Percentiles rank a stretch among this genome's conserved stretches.
phyloP scores from a whole-genome alignment of 345 rosid species.

The Melaleuca quinquenervia region DNA sequence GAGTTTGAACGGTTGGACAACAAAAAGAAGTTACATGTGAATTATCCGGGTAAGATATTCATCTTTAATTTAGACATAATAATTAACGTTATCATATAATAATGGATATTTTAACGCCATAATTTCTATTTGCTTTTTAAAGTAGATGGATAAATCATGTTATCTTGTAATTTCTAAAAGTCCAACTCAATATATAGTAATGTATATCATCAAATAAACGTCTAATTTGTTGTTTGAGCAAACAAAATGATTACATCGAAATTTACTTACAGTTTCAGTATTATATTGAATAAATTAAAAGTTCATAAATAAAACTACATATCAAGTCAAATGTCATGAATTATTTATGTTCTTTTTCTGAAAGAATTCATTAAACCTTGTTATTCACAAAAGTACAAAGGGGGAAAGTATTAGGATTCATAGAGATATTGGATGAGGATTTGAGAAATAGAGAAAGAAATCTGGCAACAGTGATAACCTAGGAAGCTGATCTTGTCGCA shows the following conservation, averaged over 20 bases:
- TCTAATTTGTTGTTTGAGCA: too few relatives aligned
- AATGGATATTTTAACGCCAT: too few relatives aligned
- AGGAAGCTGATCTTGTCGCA: neutral
- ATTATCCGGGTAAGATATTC: neutral
- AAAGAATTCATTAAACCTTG: neutral
- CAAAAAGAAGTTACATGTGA: too few relatives aligned
- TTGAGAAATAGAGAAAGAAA: neutral
- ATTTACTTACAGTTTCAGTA: too few relatives aligned
- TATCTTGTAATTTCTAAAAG: neutral
- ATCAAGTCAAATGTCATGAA: too few relatives aligned
- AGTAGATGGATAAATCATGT: neutral
- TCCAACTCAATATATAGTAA: neutral
- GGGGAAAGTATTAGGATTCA: neutral
- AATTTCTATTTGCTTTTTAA: too few relatives aligned
- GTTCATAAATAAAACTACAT: fast-evolving
- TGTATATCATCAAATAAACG: neutral
- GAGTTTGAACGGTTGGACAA: neutral
- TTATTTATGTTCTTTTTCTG: too few relatives aligned
- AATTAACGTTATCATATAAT: too few relatives aligned
- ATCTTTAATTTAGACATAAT: too few relatives aligned
- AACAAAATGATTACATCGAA: neutral
- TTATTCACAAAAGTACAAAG: neutral
- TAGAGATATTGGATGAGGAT: neutral
- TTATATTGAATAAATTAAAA: too few relatives aligned
- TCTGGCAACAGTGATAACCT: neutral